phyloP scores from a whole-genome alignment of 176 grass and related monocot species.

The Oryza brachyantha region DNA sequence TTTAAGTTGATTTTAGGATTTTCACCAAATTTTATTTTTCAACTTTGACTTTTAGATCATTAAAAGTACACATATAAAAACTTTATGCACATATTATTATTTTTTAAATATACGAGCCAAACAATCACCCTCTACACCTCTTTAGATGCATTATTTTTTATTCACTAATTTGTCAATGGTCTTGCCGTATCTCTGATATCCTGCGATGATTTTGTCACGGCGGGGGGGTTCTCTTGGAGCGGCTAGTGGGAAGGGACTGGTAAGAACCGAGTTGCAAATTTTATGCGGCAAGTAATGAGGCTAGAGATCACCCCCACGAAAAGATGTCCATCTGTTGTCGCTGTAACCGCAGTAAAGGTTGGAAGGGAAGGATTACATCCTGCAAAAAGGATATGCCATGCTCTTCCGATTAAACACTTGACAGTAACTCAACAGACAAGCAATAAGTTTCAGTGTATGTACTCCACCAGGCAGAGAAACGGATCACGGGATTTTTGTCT shows the following conservation, averaged over 20 bases:
- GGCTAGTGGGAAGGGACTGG: slow-evolving; percentile 90
- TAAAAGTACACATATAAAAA: no score
- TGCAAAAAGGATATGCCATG: slow-evolving; percentile 93
- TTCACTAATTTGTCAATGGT: slow-evolving; percentile 24
- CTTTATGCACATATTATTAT: no score
- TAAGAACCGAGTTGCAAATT: slow-evolving; percentile 43
- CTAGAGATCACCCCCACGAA: background rate
- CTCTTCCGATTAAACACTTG: slow-evolving; percentile 94
- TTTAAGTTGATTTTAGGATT: no score
- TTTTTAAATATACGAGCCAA: no score
- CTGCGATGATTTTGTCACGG: slow-evolving; percentile 77
- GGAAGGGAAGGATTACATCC: slow-evolving; percentile 91
- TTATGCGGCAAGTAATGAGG: background rate
- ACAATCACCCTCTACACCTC: no score
- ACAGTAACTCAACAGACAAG: slow-evolving; percentile 6
- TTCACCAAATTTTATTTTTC: no score
- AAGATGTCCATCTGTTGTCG: background rate
- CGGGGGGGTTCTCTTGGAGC: slow-evolving; percentile 77
- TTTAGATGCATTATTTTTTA: background rate
- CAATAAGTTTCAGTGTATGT: background rate
- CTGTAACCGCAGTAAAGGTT: slow-evolving; percentile 61
- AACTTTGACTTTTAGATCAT: no score
- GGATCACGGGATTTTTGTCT: slow-evolving; percentile 4
- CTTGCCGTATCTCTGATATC: slow-evolving; percentile 51
- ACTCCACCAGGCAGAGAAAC: background rate